Conservation (phyloP, 371 early-diverging fungal genomes). For the Chytridiales sp. region DNA sequence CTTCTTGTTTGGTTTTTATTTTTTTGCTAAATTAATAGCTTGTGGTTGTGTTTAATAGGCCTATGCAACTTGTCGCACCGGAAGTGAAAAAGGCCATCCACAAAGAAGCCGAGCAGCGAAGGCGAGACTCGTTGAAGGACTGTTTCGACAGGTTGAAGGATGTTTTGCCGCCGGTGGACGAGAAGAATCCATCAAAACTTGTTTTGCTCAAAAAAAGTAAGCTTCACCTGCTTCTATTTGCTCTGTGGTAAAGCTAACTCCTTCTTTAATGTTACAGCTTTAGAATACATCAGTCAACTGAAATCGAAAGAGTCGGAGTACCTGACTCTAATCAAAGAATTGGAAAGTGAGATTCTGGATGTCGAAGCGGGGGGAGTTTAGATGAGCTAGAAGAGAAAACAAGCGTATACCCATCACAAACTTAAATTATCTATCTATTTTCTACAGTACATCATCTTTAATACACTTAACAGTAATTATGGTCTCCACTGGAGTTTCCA, state of each 20-base stretch:
- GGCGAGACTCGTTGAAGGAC: slow-evolving; percentile 85
- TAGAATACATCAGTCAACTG: slow-evolving; percentile 24
- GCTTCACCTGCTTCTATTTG: background rate
- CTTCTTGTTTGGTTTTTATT: background rate
- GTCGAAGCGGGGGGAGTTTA: slow-evolving; percentile 5
- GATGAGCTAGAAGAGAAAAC: background rate
- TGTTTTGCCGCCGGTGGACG: slow-evolving; percentile 66
- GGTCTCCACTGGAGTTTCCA: too few relatives aligned
- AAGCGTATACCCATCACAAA: too few relatives aligned
- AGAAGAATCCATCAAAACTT: slow-evolving; percentile 67
- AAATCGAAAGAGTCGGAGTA: slow-evolving; percentile 23
- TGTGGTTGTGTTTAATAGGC: background rate
- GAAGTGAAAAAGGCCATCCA: slow-evolving; percentile 60
- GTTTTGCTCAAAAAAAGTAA: slow-evolving; percentile 52
- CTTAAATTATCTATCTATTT: too few relatives aligned
- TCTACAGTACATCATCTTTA: too few relatives aligned
- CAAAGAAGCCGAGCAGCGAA: slow-evolving; percentile 90
- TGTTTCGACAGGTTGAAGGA: slow-evolving; percentile 79
- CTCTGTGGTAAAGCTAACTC: background rate
- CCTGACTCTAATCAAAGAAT: slow-evolving; percentile 9
- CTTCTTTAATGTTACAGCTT: slow-evolving; percentile 9
- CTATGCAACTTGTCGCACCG: background rate
- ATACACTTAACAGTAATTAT: too few relatives aligned
- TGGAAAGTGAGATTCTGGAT: slow-evolving; percentile 18
- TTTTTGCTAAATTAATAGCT: background rate